These are phyloP conservation scores for Globisporangium cederbergense DNA, from an alignment of 352 stramenopile genomes.

Conservation along the genomic window DNA sequence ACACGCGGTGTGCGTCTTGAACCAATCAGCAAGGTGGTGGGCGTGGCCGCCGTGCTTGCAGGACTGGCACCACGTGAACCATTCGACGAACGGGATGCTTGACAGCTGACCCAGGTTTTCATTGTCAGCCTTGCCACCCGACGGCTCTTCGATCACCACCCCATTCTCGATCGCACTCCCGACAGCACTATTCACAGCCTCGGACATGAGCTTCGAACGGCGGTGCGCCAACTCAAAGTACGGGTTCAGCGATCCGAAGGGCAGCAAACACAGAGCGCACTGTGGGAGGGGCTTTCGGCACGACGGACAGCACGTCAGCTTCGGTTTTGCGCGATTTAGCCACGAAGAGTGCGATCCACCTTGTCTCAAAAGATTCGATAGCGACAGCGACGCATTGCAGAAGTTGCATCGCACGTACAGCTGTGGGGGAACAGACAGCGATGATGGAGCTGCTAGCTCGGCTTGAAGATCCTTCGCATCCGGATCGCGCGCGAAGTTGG, in stretches of 20 bases:
- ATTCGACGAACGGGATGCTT: constrained; percentile 93
- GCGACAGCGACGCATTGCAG: constrained; percentile 88
- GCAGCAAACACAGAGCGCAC: constrained; percentile 92
- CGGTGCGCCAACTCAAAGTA: constrained; percentile 93
- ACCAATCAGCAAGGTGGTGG: constrained; percentile 94
- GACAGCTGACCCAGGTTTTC: constrained; percentile 88
- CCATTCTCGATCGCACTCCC: constrained; percentile 30
- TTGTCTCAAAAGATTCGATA: constrained; percentile 84
- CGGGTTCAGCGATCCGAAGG: constrained; percentile 92
- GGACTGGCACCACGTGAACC: constrained; percentile 94
- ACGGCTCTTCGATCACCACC: constrained; percentile 47
- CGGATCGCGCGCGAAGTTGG: constrained; percentile 47
- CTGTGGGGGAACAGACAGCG: constrained; percentile 72
- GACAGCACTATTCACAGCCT: constrained; percentile 41
- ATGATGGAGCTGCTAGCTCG: constrained; percentile 40
- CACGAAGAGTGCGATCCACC: constrained; percentile 90
- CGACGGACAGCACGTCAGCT: constrained; percentile 87
- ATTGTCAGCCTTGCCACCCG: constrained; percentile 50
- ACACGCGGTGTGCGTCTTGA: constrained; percentile 86
- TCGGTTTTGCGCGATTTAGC: constrained; percentile 87
- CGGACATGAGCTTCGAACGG: constrained; percentile 55
- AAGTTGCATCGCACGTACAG: constrained; percentile 95
- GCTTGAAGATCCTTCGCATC: constrained; percentile 45
- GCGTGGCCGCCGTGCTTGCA: constrained; percentile 91
- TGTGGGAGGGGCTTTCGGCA: constrained; percentile 92